Evolutionary conservation across 768 basidiomycete genomes (phyloP), one percentile per base, ranked within the genome.

Genomic region (Tylopilus subfusipes): DNA sequence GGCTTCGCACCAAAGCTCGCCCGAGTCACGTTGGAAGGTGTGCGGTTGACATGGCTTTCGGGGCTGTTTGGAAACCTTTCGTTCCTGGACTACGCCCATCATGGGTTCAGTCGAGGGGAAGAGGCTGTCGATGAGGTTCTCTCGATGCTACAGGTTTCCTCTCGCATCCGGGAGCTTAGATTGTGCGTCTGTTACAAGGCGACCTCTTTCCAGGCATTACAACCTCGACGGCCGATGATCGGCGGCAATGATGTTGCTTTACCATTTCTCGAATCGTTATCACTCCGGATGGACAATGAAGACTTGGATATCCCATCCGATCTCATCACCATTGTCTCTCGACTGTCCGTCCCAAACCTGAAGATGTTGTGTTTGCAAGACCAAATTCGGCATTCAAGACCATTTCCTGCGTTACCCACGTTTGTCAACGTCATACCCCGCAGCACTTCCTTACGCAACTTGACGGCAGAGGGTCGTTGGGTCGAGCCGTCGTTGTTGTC

Each of bases 21-120:
- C 33, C 75, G 76, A 19, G 74, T 80, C 42, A 82, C 80, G 2
- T 54, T 88, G n/a, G 79, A 85, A 50, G 87, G 87, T 4, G 78
- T 87, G 39, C 78, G 83, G 54, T 66, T 89, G 48, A 69, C 76
- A 4, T 88, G 86, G 85, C 64, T 78, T 13, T 82, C 85, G 31
- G 79, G 78, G 11, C 72, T 88, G 31, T 88, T 83, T 60, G 72
- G 73, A 36, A 83, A 84, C 63, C 73, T 89, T 42, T 79, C 78
- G 7, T 80, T 73, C 61, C 75, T 90, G 40, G 83, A 88, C 67
- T 89, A 88, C 59, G 82, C 83, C 1, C 86, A 89, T 60, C 86
- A 88, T 54, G 82, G 83, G 21, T 86, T 87, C 68, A 85, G 78
- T 36, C 69, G 66, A 19, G 86, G 82, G 5, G 71, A 78, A 55